Percentiles rank a stretch among this genome's conserved stretches.
These are phyloP conservation scores for Gremmenia infestans DNA, from an alignment of 2,329 filamentous ascomycete genomes.

Conservation along the genomic window DNA sequence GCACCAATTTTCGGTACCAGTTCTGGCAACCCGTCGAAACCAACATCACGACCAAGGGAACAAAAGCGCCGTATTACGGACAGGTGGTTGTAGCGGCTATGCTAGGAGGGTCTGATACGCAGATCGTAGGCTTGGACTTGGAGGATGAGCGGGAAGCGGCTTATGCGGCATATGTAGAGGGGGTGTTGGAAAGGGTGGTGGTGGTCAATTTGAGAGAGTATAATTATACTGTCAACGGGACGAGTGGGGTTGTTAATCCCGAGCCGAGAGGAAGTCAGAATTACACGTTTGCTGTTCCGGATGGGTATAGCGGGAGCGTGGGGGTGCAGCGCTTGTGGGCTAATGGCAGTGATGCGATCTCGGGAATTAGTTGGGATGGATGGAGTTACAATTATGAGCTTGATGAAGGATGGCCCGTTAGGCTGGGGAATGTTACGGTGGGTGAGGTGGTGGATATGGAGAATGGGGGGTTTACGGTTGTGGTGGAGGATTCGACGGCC, in stretches of 20 bases:
- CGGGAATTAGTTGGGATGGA: constrained; percentile 57
- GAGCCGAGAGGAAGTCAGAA: constrained; percentile 30
- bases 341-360: constrained; percentile 59
- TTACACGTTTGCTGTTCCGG: constrained; percentile 40
- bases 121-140: constrained; percentile 45
- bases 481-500: constrained; percentile 40
- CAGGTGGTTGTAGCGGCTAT: constrained; percentile 54
- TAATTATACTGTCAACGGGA: constrained; percentile 50
- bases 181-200: constrained; percentile 42
- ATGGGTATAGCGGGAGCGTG: constrained; percentile 17
- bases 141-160: constrained; percentile 39
- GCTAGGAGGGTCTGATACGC: constrained; percentile 39
- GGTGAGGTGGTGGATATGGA: constrained; percentile 39
- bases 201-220: constrained; percentile 55
- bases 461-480: constrained; percentile 35
- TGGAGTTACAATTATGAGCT: constrained; percentile 58
- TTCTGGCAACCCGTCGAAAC: constrained; percentile 57
- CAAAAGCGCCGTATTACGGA: constrained; percentile 61
- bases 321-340: constrained; percentile 48
- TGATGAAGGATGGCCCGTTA: constrained; percentile 46
- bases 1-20: constrained; percentile 57
- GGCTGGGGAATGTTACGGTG: constrained; percentile 49
- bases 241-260: constrained; percentile 25
- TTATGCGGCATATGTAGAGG: constrained; percentile 50
- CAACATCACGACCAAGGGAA: constrained; percentile 44